phyloP scores from a whole-genome alignment of 202 grass and related monocot species.

The Dendrocalamus latiflorus region DNA sequence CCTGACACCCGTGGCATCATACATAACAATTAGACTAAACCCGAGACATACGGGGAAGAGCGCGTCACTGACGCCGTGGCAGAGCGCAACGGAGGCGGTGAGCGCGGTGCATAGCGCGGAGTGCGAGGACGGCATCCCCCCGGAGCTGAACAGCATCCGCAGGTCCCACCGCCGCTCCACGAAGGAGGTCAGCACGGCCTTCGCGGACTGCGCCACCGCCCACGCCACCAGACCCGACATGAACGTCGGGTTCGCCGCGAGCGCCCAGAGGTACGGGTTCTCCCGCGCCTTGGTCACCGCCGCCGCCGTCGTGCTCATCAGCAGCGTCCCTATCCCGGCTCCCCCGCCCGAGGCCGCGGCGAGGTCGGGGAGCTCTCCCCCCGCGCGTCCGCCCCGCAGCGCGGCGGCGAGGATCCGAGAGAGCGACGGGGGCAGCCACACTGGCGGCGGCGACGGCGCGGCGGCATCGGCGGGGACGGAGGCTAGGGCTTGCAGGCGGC shows the following conservation, averaged over 20 bases:
- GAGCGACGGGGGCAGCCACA: background rate
- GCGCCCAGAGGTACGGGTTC: slow-evolving; percentile 67
- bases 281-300: slow-evolving; percentile 67
- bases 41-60: slow-evolving; percentile 92
- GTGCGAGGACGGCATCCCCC: slow-evolving; percentile 97
- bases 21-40: slow-evolving; percentile 91
- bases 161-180: slow-evolving; percentile 81
- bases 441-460: background rate
- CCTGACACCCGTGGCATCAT: slow-evolving; percentile 83
- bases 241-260: slow-evolving; percentile 88
- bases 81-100: slow-evolving; percentile 80
- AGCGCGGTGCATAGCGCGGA: slow-evolving; percentile 89
- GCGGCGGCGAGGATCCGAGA: slow-evolving; percentile 31
- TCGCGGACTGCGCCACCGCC: slow-evolving; percentile 66
- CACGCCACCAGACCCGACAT: slow-evolving; percentile 79
- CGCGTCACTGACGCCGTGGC: slow-evolving; percentile 80
- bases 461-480: slow-evolving; percentile 11
- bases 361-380: slow-evolving; percentile 49
- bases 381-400: slow-evolving; percentile 35
- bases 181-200: slow-evolving; percentile 76
- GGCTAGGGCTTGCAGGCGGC: slow-evolving; percentile 1
- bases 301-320: slow-evolving; percentile 96
- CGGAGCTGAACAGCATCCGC: slow-evolving; percentile 76
- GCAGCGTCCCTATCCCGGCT: slow-evolving; percentile 60
- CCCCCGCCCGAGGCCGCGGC: slow-evolving; percentile 24